Evolutionary conservation across 257 asterid species (phyloP).

Genomic region (Fraxinus pennsylvanica): DNA sequence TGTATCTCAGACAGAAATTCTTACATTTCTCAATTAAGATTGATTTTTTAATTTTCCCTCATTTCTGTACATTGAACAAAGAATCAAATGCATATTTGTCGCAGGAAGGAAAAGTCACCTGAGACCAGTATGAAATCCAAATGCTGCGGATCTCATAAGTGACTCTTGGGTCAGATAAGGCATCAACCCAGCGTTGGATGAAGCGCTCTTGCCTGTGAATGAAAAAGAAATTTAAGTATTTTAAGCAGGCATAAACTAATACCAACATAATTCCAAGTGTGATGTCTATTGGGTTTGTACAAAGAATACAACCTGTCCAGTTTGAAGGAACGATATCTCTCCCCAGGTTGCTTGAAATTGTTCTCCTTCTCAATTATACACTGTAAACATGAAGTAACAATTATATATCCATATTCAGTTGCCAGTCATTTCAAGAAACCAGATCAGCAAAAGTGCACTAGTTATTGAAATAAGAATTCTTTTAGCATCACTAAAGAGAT

Average conservation of each 20-base stretch:
- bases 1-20: no score
- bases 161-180: slow-evolving; percentile 45
- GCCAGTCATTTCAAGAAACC: no score
- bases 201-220: slow-evolving; percentile 49
- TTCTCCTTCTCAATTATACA: slow-evolving; percentile 48
- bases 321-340: slow-evolving; percentile 47
- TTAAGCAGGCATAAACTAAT: neutral
- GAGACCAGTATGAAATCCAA: slow-evolving; percentile 47
- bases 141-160: slow-evolving; percentile 50
- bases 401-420: no score
- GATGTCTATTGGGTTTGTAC: neutral
- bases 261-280: neutral
- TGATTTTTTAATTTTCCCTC: no score
- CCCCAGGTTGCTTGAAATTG: slow-evolving; percentile 58
- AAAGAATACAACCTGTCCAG: slow-evolving; percentile 37
- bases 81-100: no score
- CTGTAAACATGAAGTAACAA: slow-evolving; percentile 22
- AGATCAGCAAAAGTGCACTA: neutral
- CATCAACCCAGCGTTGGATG: slow-evolving; percentile 43
- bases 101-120: slow-evolving; percentile 22
- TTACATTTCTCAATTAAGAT: no score
- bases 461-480: no score
- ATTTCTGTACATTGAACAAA: no score
- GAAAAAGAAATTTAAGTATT: neutral
- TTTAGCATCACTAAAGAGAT: neutral